These are phyloP conservation scores for Dentipellis fragilis DNA, from an alignment of 768 basidiomycete genomes.

Conservation along the genomic window DNA sequence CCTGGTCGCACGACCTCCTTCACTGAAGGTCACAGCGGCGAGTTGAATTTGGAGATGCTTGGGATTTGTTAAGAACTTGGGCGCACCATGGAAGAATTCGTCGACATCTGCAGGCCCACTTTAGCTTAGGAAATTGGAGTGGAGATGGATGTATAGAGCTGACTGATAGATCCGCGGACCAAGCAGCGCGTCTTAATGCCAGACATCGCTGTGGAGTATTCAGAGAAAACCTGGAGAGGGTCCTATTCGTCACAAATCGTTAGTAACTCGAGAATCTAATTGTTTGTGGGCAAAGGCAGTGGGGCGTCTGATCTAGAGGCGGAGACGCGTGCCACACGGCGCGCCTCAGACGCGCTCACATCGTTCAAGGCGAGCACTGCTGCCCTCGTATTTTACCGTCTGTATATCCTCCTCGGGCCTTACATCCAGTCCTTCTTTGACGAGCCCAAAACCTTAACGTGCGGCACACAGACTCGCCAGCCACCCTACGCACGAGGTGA, in stretches of 20 bases:
- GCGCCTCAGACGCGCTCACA: neutral
- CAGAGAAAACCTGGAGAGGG: too few relatives aligned
- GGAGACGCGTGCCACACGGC: neutral
- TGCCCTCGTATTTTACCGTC: neutral
- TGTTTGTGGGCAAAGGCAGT: neutral
- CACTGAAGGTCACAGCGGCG: conserved; percentile 23
- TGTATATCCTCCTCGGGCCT: neutral
- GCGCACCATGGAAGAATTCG: conserved; percentile 45
- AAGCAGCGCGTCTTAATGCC: neutral
- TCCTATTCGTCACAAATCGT: too few relatives aligned
- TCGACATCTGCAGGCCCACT: conserved; percentile 33
- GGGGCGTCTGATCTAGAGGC: neutral
- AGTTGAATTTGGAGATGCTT: neutral
- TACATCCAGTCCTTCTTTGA: neutral
- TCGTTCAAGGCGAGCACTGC: neutral
- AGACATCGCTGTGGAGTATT: neutral
- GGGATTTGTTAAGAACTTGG: neutral
- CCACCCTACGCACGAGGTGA: too few relatives aligned
- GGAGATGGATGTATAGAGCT: neutral
- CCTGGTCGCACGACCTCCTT: conserved; percentile 43
- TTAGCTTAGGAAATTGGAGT: neutral
- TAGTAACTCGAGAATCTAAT: too few relatives aligned
- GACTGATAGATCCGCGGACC: conserved; percentile 6
- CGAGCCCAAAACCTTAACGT: too few relatives aligned
- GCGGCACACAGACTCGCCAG: too few relatives aligned